Evolutionary conservation across 2,329 filamentous ascomycete species (phyloP), one percentile per base, ranked within the genome.

Genomic region (Ophiosphaerella herpotricha): DNA sequence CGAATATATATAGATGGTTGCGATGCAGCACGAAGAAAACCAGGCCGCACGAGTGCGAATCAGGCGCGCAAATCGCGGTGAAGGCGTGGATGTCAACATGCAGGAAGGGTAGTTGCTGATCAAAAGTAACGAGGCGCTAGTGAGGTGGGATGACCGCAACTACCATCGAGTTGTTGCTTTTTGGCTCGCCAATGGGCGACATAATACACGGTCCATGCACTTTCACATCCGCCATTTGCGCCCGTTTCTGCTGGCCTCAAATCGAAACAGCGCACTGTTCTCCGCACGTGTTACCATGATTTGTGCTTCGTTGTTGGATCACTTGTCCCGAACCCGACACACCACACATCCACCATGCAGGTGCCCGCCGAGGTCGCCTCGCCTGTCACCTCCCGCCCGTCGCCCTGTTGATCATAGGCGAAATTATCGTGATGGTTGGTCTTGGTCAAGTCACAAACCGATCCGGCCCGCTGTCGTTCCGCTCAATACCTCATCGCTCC

Each of bases 201-300:
- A 8, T 18, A 18, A 18, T 18, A 18, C 34, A 36, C n/a, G 34
- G 34, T 8, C n/a, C 18, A 36, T 16, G 7, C 37, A 39, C 14
- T 12, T 24, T n/a, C 31, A 34, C 23, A 43, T 35, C 46, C 39
- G 47, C 47, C 48, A 39, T 46, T 46, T 41, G 42, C 48, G 33
- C 45, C 24, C 33, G 36, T 31, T 37, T 24, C 38, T 23, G 16
- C 32, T 35, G 18, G 31, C 29, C 23, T 45, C 38, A 46, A 46
- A 35, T 46, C 48, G 42, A 50, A 50, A 50, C 43, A 41, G 33
- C 36, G 36, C 41, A 39, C 33, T 37, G 36, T 45, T 37, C 44
- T 47, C 39, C 38, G 31, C 40, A 47, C 44, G 29, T 31, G 44
- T 41, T 37, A 37, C 29, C 7, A 32, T 36, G 18, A 40, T 35